These are phyloP conservation scores for Anthoceros angustus DNA, from an alignment of 225 moss, liverwort and hornwort species.

Conservation along the genomic window DNA sequence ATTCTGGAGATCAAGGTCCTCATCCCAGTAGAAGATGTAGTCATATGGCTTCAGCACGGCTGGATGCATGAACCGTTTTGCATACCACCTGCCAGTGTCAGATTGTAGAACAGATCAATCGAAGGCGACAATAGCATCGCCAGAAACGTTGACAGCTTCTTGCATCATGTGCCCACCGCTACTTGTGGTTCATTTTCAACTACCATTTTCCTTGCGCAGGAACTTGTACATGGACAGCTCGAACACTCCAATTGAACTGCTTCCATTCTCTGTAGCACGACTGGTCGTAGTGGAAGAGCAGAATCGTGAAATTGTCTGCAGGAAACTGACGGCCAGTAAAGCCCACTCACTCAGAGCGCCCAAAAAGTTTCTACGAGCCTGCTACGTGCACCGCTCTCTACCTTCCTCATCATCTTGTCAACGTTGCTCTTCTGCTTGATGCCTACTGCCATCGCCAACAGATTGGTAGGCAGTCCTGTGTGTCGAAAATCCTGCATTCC, in stretches of 20 bases:
- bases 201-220: not conserved
- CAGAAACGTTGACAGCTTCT: not conserved
- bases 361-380: not conserved
- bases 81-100: constrained; percentile 26
- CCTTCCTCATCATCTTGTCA: constrained; percentile 59
- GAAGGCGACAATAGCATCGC: not conserved
- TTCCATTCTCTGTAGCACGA: not conserved
- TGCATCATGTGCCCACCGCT: not conserved
- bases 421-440: constrained; percentile 67
- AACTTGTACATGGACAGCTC: not conserved
- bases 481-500: not conserved
- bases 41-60: constrained; percentile 27
- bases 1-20: constrained; percentile 27
- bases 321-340: constrained; percentile 29
- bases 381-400: not conserved
- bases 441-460: constrained; percentile 79
- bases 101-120: too few species aligned
- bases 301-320: constrained; percentile 34
- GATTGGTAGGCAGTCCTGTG: constrained; percentile 20
- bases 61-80: constrained; percentile 44
- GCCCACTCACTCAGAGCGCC: not conserved
- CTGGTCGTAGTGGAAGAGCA: constrained; percentile 48
- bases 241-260: not conserved
- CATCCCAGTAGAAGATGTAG: constrained; percentile 40
- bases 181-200: not conserved